Conservation (phyloP, 306 rosid genomes). For the Sphenostylis stenocarpa region DNA sequence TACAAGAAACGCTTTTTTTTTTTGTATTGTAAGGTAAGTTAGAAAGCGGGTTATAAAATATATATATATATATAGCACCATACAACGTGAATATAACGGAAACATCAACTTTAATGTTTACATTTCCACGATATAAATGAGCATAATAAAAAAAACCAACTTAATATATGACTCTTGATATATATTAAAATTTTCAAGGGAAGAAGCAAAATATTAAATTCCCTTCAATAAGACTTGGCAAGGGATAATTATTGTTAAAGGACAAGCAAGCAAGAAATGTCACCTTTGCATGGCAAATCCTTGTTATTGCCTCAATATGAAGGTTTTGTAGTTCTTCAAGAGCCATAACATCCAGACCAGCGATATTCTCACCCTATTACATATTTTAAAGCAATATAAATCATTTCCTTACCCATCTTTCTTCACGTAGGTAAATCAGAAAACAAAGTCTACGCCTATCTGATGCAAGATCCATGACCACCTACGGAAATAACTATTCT, state of each 20-base stretch:
- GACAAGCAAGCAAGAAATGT: slow-evolving; percentile 16
- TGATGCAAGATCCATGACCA: background rate
- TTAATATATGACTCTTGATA: background rate
- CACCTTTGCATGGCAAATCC: slow-evolving; percentile 77
- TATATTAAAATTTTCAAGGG: background rate
- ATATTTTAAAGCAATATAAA: background rate
- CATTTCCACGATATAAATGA: background rate
- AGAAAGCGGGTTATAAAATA: background rate
- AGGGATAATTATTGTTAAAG: background rate
- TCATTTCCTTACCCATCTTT: slow-evolving; percentile 10
- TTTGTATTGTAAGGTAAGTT: background rate
- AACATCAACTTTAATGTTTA: background rate
- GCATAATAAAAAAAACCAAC: background rate
- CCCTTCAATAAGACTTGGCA: background rate
- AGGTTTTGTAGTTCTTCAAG: slow-evolving; percentile 79
- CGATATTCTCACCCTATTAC: slow-evolving; percentile 62
- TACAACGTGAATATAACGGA: background rate
- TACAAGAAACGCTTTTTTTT: too few species aligned
- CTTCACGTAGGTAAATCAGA: slow-evolving; percentile 6
- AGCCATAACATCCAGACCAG: slow-evolving; percentile 55
- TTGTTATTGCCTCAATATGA: slow-evolving; percentile 76
- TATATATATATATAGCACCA: background rate
- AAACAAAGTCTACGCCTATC: background rate
- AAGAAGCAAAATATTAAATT: background rate
- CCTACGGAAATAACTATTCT: background rate